Base-by-base conservation (phyloP, 768 basidiomycete genomes). In the Steccherinum ochraceum region DNA sequence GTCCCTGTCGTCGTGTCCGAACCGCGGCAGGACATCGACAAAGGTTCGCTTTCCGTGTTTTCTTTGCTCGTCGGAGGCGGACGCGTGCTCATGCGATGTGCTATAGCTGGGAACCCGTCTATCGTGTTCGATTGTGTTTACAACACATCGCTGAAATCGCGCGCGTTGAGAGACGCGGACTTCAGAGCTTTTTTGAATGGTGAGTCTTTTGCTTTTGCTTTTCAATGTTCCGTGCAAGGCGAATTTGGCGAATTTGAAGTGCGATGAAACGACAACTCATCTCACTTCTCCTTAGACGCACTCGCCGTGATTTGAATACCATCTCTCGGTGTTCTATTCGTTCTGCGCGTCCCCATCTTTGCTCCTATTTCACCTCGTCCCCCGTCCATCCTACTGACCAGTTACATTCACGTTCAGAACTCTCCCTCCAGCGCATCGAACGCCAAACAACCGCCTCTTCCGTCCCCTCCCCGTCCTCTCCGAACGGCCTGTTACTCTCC, bases 71-170 rank as follows among this genome's bases (percentile, higher is more conserved):
- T 46, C 47, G 46, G 5, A 42, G 45, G 16, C 27, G 21, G 20
- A n/a, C 43, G 61, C 63, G 49, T n/a, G n/a, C n/a, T n/a, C n/a
- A 42, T 13, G 45, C 43, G 24, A 40, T 56, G 16, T 50, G 3
- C 23, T 53, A 26, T 46, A 90, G 89, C 82, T 56, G 89, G 88
- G 3, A 84, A 83, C 25, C 70, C 77, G 0, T 76, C 81, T 3
- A 61, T 86, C 30, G 84, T 90, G 4, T 83, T 91, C 56, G 89
- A 91, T 64, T 83, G 83, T 55, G 70, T 90, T 1, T 82, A 79
- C 64, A 76, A 86, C 56, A 55, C 73, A 0, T 71, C 76, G 2
- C 64, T 89, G 52, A 84, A 82, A 62, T 72, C 78, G 7, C 78
- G 84, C 20, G 65, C 74, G 1, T 70, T 81, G 43, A 78, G 72